phyloP scores from a whole-genome alignment of 768 basidiomycete species.

The Boletus tomentosulus region DNA sequence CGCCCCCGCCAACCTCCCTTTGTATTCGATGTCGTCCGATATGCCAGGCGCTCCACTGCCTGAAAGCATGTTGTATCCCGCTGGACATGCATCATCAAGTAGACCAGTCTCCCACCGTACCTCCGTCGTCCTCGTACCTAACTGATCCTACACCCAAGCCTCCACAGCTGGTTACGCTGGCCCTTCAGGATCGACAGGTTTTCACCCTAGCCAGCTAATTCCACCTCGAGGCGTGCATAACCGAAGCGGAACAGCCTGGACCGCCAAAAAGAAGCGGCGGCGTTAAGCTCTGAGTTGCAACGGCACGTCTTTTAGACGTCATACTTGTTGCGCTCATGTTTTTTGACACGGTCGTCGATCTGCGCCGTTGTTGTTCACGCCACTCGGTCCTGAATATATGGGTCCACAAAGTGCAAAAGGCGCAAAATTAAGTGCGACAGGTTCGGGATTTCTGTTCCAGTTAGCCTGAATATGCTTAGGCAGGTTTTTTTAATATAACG shows the following conservation, averaged over 20 bases:
- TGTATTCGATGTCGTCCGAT: constrained; percentile 30
- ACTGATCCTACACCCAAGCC: constrained; percentile 22
- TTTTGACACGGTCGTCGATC: constrained; percentile 9
- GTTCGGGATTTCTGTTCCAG: constrained; percentile 35
- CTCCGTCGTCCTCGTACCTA: constrained; percentile 23
- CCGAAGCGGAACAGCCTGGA: constrained; percentile 40
- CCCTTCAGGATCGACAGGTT: constrained; percentile 26
- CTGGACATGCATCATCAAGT: constrained; percentile 22
- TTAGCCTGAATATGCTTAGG: constrained; percentile 6
- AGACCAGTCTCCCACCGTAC: constrained; percentile 18
- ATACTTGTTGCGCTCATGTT: constrained; percentile 3
- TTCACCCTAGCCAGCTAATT: constrained; percentile 19
- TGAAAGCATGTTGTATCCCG: constrained; percentile 27
- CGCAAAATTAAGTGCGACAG: constrained; percentile 88
- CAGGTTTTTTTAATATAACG: constrained; percentile 20
- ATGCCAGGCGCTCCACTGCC: constrained; percentile 26
- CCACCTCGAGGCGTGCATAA: constrained; percentile 21
- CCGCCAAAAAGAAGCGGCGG: constrained; percentile 82
- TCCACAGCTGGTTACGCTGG: constrained; percentile 16
- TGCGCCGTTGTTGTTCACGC: neutral
- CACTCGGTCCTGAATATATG: constrained; percentile 6
- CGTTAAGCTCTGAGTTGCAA: constrained; percentile 83
- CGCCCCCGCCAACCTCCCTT: constrained; percentile 25
- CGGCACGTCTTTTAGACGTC: constrained; percentile 43
- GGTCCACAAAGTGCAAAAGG: constrained; percentile 67